A percentile compares a stretch with the other conserved stretches of the same genome.
Conservation (phyloP, 352 stramenopile species). For the Globisporangium lucens region DNA sequence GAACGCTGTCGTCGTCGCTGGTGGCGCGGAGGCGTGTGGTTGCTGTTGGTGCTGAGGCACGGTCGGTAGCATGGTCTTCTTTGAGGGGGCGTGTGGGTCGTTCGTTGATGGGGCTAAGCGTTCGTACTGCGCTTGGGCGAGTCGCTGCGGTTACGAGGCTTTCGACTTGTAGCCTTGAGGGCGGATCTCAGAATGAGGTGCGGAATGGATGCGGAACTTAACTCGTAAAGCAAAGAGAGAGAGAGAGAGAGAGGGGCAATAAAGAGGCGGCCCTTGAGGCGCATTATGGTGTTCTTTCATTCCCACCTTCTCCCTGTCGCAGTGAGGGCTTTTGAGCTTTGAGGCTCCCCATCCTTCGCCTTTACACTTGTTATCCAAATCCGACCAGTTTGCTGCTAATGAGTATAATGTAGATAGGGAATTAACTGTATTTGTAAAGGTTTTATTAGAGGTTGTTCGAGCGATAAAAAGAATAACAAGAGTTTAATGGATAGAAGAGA, state of each 20-base stretch:
- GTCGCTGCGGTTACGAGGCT: neutral
- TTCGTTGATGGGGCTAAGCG: too few relatives aligned
- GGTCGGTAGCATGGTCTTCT: neutral
- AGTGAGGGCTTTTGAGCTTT: neutral
- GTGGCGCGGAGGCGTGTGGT: neutral
- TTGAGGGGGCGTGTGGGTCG: neutral
- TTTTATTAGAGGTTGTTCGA: neutral
- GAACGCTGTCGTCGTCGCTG: conserved; percentile 11
- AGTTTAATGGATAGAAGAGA: neutral
- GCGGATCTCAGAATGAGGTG: conserved; percentile 9
- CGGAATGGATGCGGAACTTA: too few relatives aligned
- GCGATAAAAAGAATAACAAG: neutral
- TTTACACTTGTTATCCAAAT: neutral
- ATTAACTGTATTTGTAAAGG: too few relatives aligned
- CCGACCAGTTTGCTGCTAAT: too few relatives aligned
- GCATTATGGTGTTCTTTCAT: neutral
- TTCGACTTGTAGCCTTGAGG: conserved; percentile 5
- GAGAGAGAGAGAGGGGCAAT: too few relatives aligned
- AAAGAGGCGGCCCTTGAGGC: neutral
- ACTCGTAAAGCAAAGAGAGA: too few relatives aligned
- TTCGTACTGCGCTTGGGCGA: neutral
- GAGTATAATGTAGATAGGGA: too few relatives aligned
- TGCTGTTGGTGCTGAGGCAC: neutral
- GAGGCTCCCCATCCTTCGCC: too few relatives aligned
- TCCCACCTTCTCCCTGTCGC: neutral